Evolutionary conservation across 768 basidiomycete species (phyloP), one percentile per base, ranked within the genome.

Genomic region (Grammothele lineata): DNA sequence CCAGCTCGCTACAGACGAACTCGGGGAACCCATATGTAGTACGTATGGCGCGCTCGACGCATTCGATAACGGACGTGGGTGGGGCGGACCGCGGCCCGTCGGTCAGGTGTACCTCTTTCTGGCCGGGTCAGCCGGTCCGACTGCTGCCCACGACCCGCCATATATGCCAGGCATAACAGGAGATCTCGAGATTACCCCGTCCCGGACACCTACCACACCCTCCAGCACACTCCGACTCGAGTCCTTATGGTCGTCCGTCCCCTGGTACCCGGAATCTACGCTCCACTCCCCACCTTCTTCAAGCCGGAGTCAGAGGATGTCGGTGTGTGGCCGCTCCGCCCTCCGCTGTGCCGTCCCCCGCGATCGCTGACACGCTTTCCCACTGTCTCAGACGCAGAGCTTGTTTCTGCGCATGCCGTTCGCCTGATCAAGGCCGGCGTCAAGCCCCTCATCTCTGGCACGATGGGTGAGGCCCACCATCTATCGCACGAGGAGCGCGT

Each of bases 241-340:
- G n/a, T n/a, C n/a, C n/a, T 49, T 35, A 37, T 47, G 22, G 26
- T 45, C 42, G 61, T 68, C 50, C 82, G 87, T 47, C 74, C 77
- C n/a, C 71, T 95, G 54, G 76, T 71, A 48, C 65, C 88, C 22
- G 91, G 92, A 37, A 78, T 95, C 45, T 93, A 77, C 66, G 85
- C 87, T 9, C 93, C 93, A 27, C 78, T 95, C 57, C 89, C 84
- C 30, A 80, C 90, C 17, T 93, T 94, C 70, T 93, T 91, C 72
- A 63, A 81, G 19, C 72, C 74, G 3, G 76, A 74, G 33, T 76
- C 81, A 37, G 87, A 94, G 64, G 89, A 93, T 57, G 76, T 95
- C 47, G 91, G 91, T 89, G 58, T 57, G 80, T 71, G 25, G 22
- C 17, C n/a, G 7, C n/a, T n/a, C n/a, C 21, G 19, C 37, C 30